Conservation (phyloP, 75 land plant genomes). For the Pinus tabuliformis region DNA sequence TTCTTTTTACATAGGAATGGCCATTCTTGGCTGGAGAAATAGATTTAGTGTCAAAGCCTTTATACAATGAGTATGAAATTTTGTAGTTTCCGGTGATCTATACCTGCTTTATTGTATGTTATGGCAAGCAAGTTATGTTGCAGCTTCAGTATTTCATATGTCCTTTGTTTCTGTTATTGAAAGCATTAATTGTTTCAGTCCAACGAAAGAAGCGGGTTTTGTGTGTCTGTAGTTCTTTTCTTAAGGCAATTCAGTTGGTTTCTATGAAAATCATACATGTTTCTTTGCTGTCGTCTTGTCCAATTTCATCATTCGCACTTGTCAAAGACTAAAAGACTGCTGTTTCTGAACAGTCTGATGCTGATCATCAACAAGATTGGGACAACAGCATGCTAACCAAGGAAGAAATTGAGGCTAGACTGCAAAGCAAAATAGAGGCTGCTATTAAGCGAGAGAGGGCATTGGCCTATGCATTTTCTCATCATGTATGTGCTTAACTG, state of each 20-base stretch:
- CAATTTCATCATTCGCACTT: not conserved
- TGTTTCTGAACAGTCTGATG: slow-evolving; percentile 28
- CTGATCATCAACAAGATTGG: slow-evolving; percentile 48
- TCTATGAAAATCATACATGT: not conserved
- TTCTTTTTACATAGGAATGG: not conserved
- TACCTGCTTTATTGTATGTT: not conserved
- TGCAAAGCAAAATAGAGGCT: slow-evolving; percentile 62
- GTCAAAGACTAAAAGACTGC: slow-evolving; percentile 2
- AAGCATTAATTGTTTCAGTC: not conserved
- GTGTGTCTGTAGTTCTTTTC: not conserved
- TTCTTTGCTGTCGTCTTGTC: not conserved
- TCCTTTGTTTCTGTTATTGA: not conserved
- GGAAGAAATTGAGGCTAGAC: slow-evolving; percentile 56
- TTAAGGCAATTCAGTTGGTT: not conserved
- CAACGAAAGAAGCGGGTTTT: not conserved
- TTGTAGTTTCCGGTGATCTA: not conserved
- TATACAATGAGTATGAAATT: not conserved
- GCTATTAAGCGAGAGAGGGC: slow-evolving; percentile 77
- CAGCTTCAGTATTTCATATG: not conserved
- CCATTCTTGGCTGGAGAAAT: not conserved
- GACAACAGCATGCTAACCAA: slow-evolving; percentile 69
- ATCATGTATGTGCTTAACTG: slow-evolving; percentile 43
- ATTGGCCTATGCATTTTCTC: slow-evolving; percentile 85
- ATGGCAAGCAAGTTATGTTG: not conserved
- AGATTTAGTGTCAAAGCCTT: not conserved